Evolutionary conservation across 2,329 filamentous ascomycete species (phyloP).

Genomic region (Talaromyces sp.): DNA sequence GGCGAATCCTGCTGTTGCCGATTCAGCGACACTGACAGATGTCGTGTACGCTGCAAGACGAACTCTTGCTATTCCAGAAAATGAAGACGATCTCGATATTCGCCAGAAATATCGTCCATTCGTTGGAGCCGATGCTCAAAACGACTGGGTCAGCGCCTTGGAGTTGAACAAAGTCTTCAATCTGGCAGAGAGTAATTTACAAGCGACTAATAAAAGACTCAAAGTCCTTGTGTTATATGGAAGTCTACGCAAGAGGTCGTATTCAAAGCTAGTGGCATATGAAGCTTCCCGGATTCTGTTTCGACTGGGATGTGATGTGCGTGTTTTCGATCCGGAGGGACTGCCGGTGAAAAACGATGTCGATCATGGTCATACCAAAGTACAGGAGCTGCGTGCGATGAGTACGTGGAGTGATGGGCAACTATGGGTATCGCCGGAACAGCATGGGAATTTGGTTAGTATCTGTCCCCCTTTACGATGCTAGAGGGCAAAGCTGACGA

Average conservation of each 20-base stretch:
- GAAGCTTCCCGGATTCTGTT: conserved; percentile 60
- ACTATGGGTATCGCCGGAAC: conserved; percentile 63
- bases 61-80: conserved; percentile 44
- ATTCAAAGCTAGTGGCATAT: conserved; percentile 57
- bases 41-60: not conserved
- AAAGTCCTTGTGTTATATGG: conserved; percentile 61
- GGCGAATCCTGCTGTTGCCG: not conserved
- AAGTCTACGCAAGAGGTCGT: conserved; percentile 56
- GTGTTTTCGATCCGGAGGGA: conserved; percentile 56
- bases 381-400: conserved; percentile 60
- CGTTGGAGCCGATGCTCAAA: conserved; percentile 39
- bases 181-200: conserved; percentile 50
- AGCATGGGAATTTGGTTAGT: conserved; percentile 60
- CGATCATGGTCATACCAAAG: conserved; percentile 56
- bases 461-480: not conserved
- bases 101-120: conserved; percentile 57
- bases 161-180: conserved; percentile 53
- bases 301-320: conserved; percentile 63
- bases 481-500: not conserved
- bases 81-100: conserved; percentile 47
- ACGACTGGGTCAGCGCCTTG: conserved; percentile 56
- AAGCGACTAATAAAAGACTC: conserved; percentile 40
- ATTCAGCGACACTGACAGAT: not conserved
- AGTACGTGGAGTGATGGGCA: conserved; percentile 64
- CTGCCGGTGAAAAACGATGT: conserved; percentile 62